Evolutionary conservation across 495 filamentous ascomycete genomes (phyloP), one percentile per base, ranked within the genome.

Genomic region (Podospora pseudocomata): DNA sequence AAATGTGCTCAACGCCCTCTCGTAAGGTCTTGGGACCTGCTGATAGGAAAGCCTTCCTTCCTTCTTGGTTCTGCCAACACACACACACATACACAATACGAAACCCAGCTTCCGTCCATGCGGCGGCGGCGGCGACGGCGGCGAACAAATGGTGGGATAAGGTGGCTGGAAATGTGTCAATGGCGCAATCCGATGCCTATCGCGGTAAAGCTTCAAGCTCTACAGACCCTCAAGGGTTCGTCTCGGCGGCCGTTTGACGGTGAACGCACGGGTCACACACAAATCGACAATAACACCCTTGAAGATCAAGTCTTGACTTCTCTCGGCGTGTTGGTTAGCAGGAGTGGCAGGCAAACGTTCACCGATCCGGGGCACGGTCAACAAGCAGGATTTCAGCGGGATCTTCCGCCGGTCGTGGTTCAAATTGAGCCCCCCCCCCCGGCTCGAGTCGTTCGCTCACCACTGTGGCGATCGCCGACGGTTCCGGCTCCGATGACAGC

Each of bases 391-490:
- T 5, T 5, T 32, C 30, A 32, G 39, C 39, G 39, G 39, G 39
- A 49, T 49, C 39, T 49, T 49, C 9, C 15, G 39, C 39, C 15
- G 39, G 9, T 23, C 23, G 34, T 49, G 39, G 39, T 49, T 11
- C 6, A 58, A 7, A 32, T 0, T 4, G 7, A 7, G 0, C 55
- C 5, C 18, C 5, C 18, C 18, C 55, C 5, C 18, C n/a, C 55
- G 55, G 55, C 7, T 58, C 55, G 55, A 58, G n/a, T 49, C 39
- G 39, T 49, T 49, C n/a, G 55, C 55, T 58, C 55, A 58, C 55
- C 55, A 58, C 55, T 58, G 55, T 58, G 55, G 55, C 55, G 55
- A 58, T 58, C 55, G 23, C 55, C 55, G 55, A 58, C n/a, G n/a
- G 23, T 58, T 58, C 55, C 55, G 55, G 55, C 55, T 26, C 55